Percentiles rank a stretch among this genome's conserved stretches.
phyloP scores from a whole-genome alignment of 495 filamentous ascomycete genomes.

The Cryomyces antarcticus region DNA sequence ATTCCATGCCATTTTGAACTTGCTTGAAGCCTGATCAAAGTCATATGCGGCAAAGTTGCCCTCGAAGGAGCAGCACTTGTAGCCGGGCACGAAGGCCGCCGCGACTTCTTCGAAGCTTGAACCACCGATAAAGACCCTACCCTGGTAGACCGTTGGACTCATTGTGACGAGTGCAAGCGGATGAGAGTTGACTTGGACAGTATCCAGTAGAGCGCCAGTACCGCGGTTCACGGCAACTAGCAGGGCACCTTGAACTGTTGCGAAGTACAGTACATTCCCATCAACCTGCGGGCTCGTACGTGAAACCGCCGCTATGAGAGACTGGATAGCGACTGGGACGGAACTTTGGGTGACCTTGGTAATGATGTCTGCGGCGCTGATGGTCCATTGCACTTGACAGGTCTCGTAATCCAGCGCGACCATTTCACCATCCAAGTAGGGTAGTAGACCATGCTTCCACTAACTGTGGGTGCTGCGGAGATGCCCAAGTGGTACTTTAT shows the following conservation, averaged over 20 bases:
- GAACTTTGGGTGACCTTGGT: background rate
- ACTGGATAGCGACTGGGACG: background rate
- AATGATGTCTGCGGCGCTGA: background rate
- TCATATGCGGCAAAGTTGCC: slow-evolving; percentile 1
- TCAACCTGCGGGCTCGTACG: background rate
- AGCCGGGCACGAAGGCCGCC: background rate
- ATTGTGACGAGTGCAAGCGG: slow-evolving; percentile 1
- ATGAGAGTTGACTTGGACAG: background rate
- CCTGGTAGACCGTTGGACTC: slow-evolving; percentile 2
- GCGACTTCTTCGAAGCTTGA: background rate
- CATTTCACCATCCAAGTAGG: background rate
- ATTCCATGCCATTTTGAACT: background rate
- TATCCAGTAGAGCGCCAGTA: background rate
- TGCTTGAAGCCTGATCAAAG: background rate
- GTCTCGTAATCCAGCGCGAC: background rate
- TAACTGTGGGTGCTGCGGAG: no score
- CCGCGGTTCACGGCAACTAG: background rate
- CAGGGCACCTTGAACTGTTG: background rate
- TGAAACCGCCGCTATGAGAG: background rate
- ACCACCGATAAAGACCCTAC: slow-evolving; percentile 1
- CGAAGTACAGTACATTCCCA: background rate
- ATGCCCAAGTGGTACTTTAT: no score
- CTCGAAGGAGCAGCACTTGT: slow-evolving; percentile 2
- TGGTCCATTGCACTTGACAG: background rate
- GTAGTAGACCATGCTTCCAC: no score